Evolutionary conservation across 148 eudicot species (phyloP).

Genomic region (Talinum fruticosum): DNA sequence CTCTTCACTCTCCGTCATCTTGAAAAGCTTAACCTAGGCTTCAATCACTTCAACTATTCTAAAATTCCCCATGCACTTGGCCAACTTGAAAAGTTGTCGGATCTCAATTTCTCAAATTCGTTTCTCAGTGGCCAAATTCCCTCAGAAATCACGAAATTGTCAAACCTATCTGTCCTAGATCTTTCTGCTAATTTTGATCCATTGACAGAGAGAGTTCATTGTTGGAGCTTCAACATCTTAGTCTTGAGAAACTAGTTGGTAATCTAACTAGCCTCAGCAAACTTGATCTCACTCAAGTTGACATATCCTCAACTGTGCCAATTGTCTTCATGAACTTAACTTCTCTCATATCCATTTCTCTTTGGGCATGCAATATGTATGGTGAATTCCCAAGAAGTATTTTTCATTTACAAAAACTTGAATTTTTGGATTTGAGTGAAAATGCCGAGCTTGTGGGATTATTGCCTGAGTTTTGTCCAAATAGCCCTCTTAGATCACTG

Average conservation of each 20-base stretch:
- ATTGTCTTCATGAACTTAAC: slow-evolving; percentile 16
- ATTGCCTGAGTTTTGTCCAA: slow-evolving; percentile 32
- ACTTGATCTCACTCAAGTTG: slow-evolving; percentile 16
- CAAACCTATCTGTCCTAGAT: slow-evolving; percentile 25
- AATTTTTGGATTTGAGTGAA: slow-evolving; percentile 9
- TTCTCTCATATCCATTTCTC: slow-evolving; percentile 4
- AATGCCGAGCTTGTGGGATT: slow-evolving; percentile 23
- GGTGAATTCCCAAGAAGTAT: slow-evolving; percentile 28
- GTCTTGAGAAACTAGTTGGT: slow-evolving; percentile 14
- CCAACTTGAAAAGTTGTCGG: slow-evolving; percentile 19
- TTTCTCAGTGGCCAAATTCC: slow-evolving; percentile 38
- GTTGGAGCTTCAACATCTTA: slow-evolving; percentile 22
- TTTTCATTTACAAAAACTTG: slow-evolving; percentile 33
- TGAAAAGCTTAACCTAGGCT: slow-evolving; percentile 28
- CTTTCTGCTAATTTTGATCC: slow-evolving; percentile 16
- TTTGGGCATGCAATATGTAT: slow-evolving; percentile 15
- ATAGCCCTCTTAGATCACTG: slow-evolving; percentile 11
- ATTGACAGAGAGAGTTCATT: no score
- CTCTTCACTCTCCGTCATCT: slow-evolving; percentile 37
- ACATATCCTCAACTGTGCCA: slow-evolving; percentile 30
- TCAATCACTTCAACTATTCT: slow-evolving; percentile 32
- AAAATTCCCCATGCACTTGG: slow-evolving; percentile 31
- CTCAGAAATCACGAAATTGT: slow-evolving; percentile 23
- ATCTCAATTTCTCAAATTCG: slow-evolving; percentile 33
- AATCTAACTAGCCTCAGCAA: slow-evolving; percentile 24